Evolutionary conservation across 495 filamentous ascomycete species (phyloP), one percentile per base, ranked within the genome.

Genomic region (Talaromyces nanjingensis): DNA sequence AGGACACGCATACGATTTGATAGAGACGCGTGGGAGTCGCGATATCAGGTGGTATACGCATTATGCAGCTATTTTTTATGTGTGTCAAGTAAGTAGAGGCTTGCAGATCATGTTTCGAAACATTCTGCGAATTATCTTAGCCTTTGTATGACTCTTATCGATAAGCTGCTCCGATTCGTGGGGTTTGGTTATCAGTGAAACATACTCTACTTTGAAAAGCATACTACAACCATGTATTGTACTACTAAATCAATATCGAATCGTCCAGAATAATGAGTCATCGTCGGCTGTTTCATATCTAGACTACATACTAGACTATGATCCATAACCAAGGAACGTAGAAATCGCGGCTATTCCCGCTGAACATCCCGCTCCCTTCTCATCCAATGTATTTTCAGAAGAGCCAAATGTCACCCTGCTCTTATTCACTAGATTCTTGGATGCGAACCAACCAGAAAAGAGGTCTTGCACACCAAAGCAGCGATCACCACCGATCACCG

Each of bases 391-490:
- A 14, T 20, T 56, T 14, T 6, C 53, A 56, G 53, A 56, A 56
- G 22, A 56, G 27, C n/a, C 53, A 6, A 27, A 29, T 56, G 22
- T 24, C 22, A 56, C n/a, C 24, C 20, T 56, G 53, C 7, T 56
- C 53, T 25, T 14, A 7, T 12, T 56, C 53, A 49, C 45, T 49
- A 22, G 45, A 49, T 18, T 49, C n/a, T 18, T 49, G 4, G 18
- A 20, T 9, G 45, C 18, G 45, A 49, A 20, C 45, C 18, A 49
- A 49, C 9, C 39, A 54, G 52, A 96, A 12, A 31, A 31, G 29
- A 31, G 29, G 29, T 31, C 29, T 31, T 31, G 29, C 29, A 7
- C 29, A 31, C 29, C 29, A 31, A 5, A 7, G 29, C 29, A 31
- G 6, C 29, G 29, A 31, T 31, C 29, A 31, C 29, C 29, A 7